These are phyloP conservation scores for Crithidia thermophila DNA, from an alignment of 208 protist genomes.

Conservation along the genomic window DNA sequence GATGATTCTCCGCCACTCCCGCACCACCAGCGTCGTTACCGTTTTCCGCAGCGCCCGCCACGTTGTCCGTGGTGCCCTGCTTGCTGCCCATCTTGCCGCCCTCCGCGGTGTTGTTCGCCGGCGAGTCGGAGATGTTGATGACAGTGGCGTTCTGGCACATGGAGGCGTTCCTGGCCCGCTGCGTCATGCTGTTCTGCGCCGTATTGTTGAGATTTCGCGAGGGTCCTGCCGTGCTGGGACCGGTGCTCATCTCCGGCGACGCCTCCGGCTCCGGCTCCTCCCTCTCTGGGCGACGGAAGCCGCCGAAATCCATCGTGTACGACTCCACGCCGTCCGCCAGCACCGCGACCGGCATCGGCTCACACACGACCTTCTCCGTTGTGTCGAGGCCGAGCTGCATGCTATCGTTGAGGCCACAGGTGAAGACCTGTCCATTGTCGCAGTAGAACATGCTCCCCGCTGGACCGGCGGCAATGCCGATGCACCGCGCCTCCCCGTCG, in stretches of 20 bases:
- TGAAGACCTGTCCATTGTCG: constrained; percentile 71
- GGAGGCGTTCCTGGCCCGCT: constrained; percentile 10
- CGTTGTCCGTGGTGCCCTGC: constrained; percentile 5
- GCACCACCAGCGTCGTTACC: neutral
- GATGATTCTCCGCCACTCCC: constrained; percentile 19
- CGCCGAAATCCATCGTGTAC: constrained; percentile 87
- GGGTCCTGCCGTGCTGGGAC: neutral
- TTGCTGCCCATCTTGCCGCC: constrained; percentile 4
- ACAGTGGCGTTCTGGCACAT: constrained; percentile 14
- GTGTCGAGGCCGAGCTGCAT: constrained; percentile 85
- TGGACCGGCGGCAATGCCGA: constrained; percentile 83
- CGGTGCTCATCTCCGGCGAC: neutral
- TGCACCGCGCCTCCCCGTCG: constrained; percentile 41
- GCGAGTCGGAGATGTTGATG: constrained; percentile 18
- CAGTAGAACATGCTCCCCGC: constrained; percentile 86
- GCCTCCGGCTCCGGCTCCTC: neutral
- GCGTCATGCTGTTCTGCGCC: neutral
- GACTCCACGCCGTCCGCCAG: constrained; percentile 72
- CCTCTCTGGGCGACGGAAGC: constrained; percentile 43
- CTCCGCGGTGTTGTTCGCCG: neutral
- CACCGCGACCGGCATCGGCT: constrained; percentile 44
- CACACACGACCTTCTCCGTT: constrained; percentile 49
- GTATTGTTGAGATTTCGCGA: constrained; percentile 2
- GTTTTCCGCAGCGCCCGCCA: neutral
- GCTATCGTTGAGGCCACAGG: constrained; percentile 81